A percentile compares a stretch with the other conserved stretches of the same genome.
Conservation (phyloP, 352 stramenopile species). For the Achlya hypogyna region DNA sequence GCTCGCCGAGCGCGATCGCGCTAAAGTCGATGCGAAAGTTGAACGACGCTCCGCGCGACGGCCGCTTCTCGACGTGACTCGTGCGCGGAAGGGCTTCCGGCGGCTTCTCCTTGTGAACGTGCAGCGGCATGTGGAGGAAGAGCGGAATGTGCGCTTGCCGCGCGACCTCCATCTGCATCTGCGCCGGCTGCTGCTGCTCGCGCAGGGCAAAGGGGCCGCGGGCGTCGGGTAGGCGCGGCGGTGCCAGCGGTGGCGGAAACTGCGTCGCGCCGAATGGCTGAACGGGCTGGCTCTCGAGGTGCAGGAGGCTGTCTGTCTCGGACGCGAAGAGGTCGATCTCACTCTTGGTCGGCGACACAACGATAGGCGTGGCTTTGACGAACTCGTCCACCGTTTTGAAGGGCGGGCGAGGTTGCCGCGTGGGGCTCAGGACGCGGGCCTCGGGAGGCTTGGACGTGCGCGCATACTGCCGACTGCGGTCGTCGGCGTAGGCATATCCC, state of each 20-base stretch:
- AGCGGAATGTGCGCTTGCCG: constrained; percentile 73
- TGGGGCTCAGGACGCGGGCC: background rate
- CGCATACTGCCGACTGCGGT: background rate
- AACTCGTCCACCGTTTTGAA: background rate
- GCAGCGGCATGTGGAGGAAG: constrained; percentile 82
- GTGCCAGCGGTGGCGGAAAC: background rate
- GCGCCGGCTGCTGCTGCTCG: constrained; percentile 42
- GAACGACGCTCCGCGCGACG: constrained; percentile 52
- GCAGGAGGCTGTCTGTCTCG: background rate
- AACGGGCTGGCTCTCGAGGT: constrained; percentile 6
- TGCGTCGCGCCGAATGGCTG: background rate
- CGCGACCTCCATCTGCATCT: constrained; percentile 82
- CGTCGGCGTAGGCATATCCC: background rate
- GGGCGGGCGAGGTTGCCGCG: too few relatives aligned
- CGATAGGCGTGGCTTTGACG: background rate
- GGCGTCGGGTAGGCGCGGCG: too few relatives aligned
- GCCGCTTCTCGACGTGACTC: constrained; percentile 34
- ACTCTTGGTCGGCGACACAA: background rate
- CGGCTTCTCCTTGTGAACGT: constrained; percentile 31
- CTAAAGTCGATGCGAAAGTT: constrained; percentile 76
- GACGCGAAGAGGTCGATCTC: constrained; percentile 19
- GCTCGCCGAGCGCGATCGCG: constrained; percentile 65
- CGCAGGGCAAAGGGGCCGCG: background rate
- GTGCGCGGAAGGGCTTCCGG: constrained; percentile 22
- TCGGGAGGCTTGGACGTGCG: background rate